Evolutionary conservation across 2,329 filamentous ascomycete genomes (phyloP).

Genomic region (Microcera coccophila): DNA sequence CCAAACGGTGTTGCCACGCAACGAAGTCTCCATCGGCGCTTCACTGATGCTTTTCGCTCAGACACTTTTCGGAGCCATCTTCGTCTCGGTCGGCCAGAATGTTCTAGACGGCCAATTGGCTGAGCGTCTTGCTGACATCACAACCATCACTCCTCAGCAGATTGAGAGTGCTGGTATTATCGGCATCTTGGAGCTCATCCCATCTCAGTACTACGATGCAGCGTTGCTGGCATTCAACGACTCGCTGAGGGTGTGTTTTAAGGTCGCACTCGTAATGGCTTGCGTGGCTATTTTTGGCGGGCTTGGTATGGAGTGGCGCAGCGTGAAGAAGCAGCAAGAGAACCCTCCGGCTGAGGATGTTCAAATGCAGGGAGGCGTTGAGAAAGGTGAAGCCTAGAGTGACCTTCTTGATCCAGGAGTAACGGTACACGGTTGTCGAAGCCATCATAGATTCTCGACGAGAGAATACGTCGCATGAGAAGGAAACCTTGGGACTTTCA

Average conservation of each 20-base stretch:
- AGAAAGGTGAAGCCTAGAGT: not conserved
- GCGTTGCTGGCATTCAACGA: slow-evolving; percentile 49
- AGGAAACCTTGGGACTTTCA: no score
- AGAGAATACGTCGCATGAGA: no score
- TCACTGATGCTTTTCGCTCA: slow-evolving; percentile 46
- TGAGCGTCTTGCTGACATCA: slow-evolving; percentile 3
- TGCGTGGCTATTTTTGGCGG: slow-evolving; percentile 48
- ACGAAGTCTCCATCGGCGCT: slow-evolving; percentile 45
- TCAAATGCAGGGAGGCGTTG: not conserved
- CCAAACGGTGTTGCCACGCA: slow-evolving; percentile 40
- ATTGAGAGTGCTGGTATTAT: slow-evolving; percentile 11
- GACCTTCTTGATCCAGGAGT: no score
- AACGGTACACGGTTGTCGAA: no score
- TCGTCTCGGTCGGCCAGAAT: slow-evolving; percentile 49
- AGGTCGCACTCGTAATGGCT: slow-evolving; percentile 49
- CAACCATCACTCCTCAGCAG: slow-evolving; percentile 3
- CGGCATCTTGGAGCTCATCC: slow-evolving; percentile 5
- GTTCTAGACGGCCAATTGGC: slow-evolving; percentile 47
- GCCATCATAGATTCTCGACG: no score
- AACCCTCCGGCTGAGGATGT: not conserved
- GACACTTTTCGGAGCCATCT: slow-evolving; percentile 43
- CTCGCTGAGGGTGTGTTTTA: slow-evolving; percentile 51
- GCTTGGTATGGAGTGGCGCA: slow-evolving; percentile 53
- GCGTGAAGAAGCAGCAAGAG: slow-evolving; percentile 13
- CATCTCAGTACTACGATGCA: slow-evolving; percentile 1